Evolutionary conservation across 2,329 filamentous ascomycete genomes (phyloP).

Genomic region (Trichophyton rubrum): DNA sequence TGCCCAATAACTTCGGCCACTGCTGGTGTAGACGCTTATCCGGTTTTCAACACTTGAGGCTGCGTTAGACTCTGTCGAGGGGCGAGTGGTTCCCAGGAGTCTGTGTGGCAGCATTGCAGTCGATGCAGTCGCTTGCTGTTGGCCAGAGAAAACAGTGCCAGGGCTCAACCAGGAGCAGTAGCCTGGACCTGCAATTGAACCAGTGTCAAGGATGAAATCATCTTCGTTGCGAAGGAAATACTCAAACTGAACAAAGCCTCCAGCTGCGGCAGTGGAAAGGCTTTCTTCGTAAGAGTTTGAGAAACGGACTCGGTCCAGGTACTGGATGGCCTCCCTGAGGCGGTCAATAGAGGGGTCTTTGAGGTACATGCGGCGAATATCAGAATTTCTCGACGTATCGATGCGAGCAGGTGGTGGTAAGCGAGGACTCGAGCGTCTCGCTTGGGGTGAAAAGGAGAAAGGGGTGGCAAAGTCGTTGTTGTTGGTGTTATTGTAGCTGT

Average conservation of each 20-base stretch:
- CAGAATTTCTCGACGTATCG: slow-evolving; percentile 20
- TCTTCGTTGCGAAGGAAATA: slow-evolving; percentile 40
- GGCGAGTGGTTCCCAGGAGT: slow-evolving; percentile 17
- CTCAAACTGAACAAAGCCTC: slow-evolving; percentile 42
- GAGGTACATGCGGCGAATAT: slow-evolving; percentile 26
- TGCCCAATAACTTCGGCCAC: slow-evolving; percentile 26
- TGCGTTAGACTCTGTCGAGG: slow-evolving; percentile 22
- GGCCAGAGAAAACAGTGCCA: slow-evolving; percentile 49
- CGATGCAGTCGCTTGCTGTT: slow-evolving; percentile 43
- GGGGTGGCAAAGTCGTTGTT: slow-evolving; percentile 2
- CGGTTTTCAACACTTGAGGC: slow-evolving; percentile 26
- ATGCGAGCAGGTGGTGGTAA: background rate
- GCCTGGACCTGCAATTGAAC: slow-evolving; percentile 38
- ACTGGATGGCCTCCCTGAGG: slow-evolving; percentile 49
- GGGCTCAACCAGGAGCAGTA: slow-evolving; percentile 50
- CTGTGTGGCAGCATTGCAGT: slow-evolving; percentile 21
- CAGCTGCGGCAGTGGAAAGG: slow-evolving; percentile 40
- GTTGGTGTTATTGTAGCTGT: slow-evolving; percentile 10
- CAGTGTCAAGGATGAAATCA: slow-evolving; percentile 48
- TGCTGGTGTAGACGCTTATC: slow-evolving; percentile 27
- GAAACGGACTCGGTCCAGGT: slow-evolving; percentile 46
- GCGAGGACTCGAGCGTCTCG: background rate
- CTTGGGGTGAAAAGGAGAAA: background rate
- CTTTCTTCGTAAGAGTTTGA: slow-evolving; percentile 44
- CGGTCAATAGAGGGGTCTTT: slow-evolving; percentile 25